Percentiles rank a stretch among this genome's conserved stretches.
These are phyloP conservation scores for Kazachstania africana DNA, from an alignment of 805 yeast species.

Conservation along the genomic window DNA sequence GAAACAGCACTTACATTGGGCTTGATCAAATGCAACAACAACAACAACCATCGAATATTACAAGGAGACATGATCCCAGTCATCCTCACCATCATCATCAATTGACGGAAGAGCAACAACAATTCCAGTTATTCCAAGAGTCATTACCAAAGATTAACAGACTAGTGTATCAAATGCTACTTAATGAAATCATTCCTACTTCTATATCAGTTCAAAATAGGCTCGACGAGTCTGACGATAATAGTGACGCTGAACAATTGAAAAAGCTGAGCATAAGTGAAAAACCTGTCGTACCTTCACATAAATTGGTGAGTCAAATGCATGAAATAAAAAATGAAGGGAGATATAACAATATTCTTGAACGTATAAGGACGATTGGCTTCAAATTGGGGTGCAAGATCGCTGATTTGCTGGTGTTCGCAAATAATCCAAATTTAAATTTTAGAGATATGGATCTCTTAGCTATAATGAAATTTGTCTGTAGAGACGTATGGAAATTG, in stretches of 20 bases:
- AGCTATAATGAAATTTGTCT: slow-evolving; percentile 82
- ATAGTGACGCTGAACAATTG: too few relatives aligned
- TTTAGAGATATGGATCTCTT: slow-evolving; percentile 48
- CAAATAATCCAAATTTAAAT: slow-evolving; percentile 37
- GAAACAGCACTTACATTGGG: too few relatives aligned
- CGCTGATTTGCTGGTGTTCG: slow-evolving; percentile 35
- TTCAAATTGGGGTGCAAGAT: slow-evolving; percentile 53
- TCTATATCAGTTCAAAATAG: slow-evolving; percentile 51
- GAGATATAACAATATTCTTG: slow-evolving; percentile 38
- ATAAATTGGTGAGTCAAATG: slow-evolving; percentile 17
- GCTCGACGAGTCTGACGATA: slow-evolving; percentile 19
- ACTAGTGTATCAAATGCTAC: slow-evolving; percentile 46
- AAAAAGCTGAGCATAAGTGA: slow-evolving; percentile 5
- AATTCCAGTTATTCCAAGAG: slow-evolving; percentile 21
- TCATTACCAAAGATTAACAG: slow-evolving; percentile 37
- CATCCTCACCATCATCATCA: too few relatives aligned
- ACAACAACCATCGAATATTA: too few relatives aligned
- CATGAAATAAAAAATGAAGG: slow-evolving; percentile 23
- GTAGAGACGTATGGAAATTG: slow-evolving; percentile 82
- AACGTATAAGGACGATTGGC: slow-evolving; percentile 61
- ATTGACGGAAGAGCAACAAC: slow-evolving; percentile 12
- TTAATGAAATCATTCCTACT: slow-evolving; percentile 69
- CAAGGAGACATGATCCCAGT: too few relatives aligned
- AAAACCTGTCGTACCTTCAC: slow-evolving; percentile 11
- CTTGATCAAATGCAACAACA: too few relatives aligned